phyloP scores from a whole-genome alignment of 2,329 filamentous ascomycete species.

The Cucurbitaria berberidis region DNA sequence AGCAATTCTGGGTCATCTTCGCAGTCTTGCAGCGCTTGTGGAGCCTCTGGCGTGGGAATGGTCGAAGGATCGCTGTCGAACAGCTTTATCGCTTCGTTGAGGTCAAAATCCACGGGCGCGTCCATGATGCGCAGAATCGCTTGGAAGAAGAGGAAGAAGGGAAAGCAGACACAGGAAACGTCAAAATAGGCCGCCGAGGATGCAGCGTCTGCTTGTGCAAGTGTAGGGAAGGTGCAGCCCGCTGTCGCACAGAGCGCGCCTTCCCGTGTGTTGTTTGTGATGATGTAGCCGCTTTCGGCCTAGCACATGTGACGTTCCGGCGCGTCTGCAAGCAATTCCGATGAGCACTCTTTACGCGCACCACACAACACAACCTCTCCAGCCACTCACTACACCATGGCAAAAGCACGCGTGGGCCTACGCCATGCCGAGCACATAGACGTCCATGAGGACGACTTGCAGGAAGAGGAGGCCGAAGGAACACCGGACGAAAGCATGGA shows the following conservation, averaged over 20 bases:
- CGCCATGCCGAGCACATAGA: constrained; percentile 36
- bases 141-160: constrained; percentile 15
- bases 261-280: constrained; percentile 25
- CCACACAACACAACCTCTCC: constrained; percentile 15
- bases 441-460: constrained; percentile 35
- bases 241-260: constrained; percentile 23
- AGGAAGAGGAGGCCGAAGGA: constrained; percentile 49
- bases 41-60: constrained; percentile 85
- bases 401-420: constrained; percentile 38
- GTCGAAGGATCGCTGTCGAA: constrained; percentile 92
- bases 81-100: constrained; percentile 94
- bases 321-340: constrained; percentile 16
- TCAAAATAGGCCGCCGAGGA: constrained; percentile 21
- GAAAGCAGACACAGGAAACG: constrained; percentile 22
- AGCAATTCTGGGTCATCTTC: constrained; percentile 89
- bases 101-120: constrained; percentile 78
- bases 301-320: constrained; percentile 13
- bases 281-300: constrained; percentile 26
- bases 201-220: constrained; percentile 17
- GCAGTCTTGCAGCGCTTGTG: constrained; percentile 82
- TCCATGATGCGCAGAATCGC: constrained; percentile 63
- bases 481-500: constrained; percentile 56
- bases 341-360: constrained; percentile 8
- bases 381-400: constrained; percentile 31
- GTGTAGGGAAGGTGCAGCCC: constrained; percentile 21